These are phyloP conservation scores for Pulveroboletus sp. DNA, from an alignment of 768 basidiomycete genomes.

Conservation along the genomic window DNA sequence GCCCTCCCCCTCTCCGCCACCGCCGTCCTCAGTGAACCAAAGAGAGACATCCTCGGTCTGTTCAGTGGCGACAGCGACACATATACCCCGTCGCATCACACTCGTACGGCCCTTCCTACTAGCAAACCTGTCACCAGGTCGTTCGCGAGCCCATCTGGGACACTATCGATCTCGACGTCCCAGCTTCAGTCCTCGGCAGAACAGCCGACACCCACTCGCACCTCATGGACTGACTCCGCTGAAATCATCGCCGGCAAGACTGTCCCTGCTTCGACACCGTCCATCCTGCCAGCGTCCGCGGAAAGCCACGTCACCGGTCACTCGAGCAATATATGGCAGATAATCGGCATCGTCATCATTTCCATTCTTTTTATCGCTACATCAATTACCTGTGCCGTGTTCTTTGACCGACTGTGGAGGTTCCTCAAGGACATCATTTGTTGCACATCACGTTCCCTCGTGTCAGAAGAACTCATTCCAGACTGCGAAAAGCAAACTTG, in stretches of 20 bases:
- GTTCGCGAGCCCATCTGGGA: background rate
- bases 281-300: conserved; percentile 3
- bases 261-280: background rate
- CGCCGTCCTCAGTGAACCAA: background rate
- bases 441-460: conserved; percentile 31
- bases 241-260: background rate
- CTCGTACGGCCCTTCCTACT: background rate
- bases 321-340: conserved; percentile 56
- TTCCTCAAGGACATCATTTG: conserved; percentile 50
- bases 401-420: conserved; percentile 69
- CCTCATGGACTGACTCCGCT: background rate
- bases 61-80: conserved; percentile 5
- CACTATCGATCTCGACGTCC: background rate
- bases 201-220: background rate
- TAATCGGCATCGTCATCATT: conserved; percentile 63
- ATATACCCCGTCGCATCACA: background rate
- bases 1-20: background rate
- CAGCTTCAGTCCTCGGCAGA: background rate
- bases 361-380: conserved; percentile 55
- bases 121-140: background rate
- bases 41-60: conserved; percentile 15
- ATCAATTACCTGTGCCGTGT: conserved; percentile 52
- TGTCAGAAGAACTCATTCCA: conserved; percentile 53
- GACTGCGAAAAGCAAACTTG: conserved; percentile 62
- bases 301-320: conserved; percentile 28